Base-by-base conservation (phyloP, 2,329 filamentous ascomycete genomes). In the Sporothrix protearum region DNA sequence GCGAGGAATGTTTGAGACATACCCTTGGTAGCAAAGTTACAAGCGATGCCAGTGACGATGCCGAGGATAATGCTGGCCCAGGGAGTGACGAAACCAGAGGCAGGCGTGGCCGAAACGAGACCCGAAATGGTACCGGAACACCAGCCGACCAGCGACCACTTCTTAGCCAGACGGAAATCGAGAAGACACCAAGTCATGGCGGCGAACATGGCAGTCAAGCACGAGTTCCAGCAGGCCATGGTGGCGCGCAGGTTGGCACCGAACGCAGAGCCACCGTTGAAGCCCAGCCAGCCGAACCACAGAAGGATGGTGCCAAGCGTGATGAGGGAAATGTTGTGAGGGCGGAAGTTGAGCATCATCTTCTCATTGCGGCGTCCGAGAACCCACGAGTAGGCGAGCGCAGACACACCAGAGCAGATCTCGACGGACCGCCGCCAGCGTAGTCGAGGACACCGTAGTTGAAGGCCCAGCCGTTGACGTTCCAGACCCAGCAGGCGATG, bases 341-440 rank as follows among this genome's bases (percentile, higher is more conserved):
- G 96, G 76, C 96, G 93, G 88, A 98, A 98, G 87, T 98, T 98
- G 83, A 97, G 89, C 93, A 98, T 97, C 94, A 98, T 97, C 85
- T 94, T 96, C 85, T 98, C 95, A 84, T 97, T 96, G 76, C 96
- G 93, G 78, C 94, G 92, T 76, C 96, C 96, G 73, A 99, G 92
- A 49, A 97, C 90, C 92, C 93, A 91, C 2, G 94, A 97, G 84
- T 98, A 99, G 75, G 96, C 96, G 63, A 98, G 86, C 39, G 95
- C 96, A 57, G 93, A 96, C 82, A 97, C 85, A 80, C 96, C 96
- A 72, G 96, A 98, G 73, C 89, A 92, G 77, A 99, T 98, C 83
- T 99, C 96, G 86, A 99, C 96, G 76, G 96, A 69, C 95, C 94
- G 77, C 96, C 96, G 75, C 96, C 96, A 68, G 96, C 96, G 79